Evolutionary conservation across 768 basidiomycete species (phyloP).

Genomic region (Rhizopogon sp.): DNA sequence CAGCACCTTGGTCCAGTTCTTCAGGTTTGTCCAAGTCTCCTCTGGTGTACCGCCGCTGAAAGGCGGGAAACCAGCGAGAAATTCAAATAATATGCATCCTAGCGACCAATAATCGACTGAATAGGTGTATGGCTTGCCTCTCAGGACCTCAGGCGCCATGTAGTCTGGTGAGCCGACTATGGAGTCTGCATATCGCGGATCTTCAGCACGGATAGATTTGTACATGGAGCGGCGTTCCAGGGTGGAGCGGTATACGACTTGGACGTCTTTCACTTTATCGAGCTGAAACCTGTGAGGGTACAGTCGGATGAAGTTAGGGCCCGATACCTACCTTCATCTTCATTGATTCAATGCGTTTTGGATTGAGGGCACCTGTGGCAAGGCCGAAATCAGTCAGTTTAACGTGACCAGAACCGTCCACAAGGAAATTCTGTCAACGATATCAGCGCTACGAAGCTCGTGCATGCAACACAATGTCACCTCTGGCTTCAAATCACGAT

Average conservation of each 20-base stretch:
- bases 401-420: constrained; percentile 93
- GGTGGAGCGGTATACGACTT: constrained; percentile 85
- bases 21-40: constrained; percentile 98
- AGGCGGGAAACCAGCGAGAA: constrained; percentile 94
- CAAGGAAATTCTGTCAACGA: constrained; percentile 79
- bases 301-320: not conserved
- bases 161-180: constrained; percentile 98
- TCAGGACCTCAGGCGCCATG: constrained; percentile 93
- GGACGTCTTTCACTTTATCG: constrained; percentile 93
- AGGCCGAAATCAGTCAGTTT: constrained; percentile 98
- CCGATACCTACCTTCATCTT: constrained; percentile 70
- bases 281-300: constrained; percentile 47
- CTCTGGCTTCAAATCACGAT: constrained; percentile 97
- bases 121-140: constrained; percentile 92
- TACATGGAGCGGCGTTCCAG: constrained; percentile 94
- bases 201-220: constrained; percentile 83
- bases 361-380: constrained; percentile 94
- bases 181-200: constrained; percentile 93
- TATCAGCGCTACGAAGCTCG: not conserved
- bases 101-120: constrained; percentile 99
- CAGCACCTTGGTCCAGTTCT: constrained; percentile 94
- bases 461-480: constrained; percentile 35
- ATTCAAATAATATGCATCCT: constrained; percentile 97
- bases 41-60: constrained; percentile 95
- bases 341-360: constrained; percentile 88